Evolutionary conservation across 163 green algal genomes (phyloP).

Genomic region (Scenedesmus sp.): DNA sequence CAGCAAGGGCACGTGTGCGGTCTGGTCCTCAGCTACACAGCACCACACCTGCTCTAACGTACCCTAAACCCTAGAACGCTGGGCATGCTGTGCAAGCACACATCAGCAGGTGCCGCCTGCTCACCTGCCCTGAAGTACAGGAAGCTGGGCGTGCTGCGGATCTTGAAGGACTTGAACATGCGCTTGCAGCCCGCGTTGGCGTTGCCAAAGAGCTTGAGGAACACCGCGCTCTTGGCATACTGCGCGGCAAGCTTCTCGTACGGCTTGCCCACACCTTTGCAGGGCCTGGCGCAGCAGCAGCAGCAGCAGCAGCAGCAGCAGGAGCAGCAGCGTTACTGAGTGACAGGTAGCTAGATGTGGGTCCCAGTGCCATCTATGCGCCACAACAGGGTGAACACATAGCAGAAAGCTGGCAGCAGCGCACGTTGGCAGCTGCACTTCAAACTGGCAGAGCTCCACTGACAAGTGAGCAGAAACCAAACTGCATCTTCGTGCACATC

Average conservation of each 20-base stretch:
- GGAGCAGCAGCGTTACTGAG: too few species aligned
- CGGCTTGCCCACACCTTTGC: conserved; percentile 58
- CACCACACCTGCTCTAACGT: background rate
- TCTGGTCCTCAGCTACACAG: background rate
- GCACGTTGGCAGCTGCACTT: too few species aligned
- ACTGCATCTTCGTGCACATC: too few species aligned
- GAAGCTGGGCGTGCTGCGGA: conserved; percentile 50
- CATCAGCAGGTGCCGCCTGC: background rate
- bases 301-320: background rate
- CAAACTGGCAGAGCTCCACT: too few species aligned
- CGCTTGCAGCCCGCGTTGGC: conserved; percentile 55
- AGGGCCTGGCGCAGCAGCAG: conserved; percentile 40
- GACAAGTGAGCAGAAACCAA: too few species aligned
- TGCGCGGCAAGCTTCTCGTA: conserved; percentile 50
- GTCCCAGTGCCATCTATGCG: too few species aligned
- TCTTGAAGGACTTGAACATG: conserved; percentile 45
- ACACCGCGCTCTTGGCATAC: conserved; percentile 21
- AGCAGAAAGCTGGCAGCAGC: too few species aligned
- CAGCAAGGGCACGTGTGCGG: background rate
- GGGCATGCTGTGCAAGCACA: too few species aligned
- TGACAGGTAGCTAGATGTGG: too few species aligned
- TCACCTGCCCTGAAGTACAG: conserved; percentile 47
- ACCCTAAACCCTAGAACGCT: too few species aligned
- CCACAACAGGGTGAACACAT: too few species aligned
- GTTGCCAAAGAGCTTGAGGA: conserved; percentile 69